Evolutionary conservation across 805 yeast species (phyloP), one percentile per base, ranked within the genome.

Genomic region (Wickerhamiella spandovensis): DNA sequence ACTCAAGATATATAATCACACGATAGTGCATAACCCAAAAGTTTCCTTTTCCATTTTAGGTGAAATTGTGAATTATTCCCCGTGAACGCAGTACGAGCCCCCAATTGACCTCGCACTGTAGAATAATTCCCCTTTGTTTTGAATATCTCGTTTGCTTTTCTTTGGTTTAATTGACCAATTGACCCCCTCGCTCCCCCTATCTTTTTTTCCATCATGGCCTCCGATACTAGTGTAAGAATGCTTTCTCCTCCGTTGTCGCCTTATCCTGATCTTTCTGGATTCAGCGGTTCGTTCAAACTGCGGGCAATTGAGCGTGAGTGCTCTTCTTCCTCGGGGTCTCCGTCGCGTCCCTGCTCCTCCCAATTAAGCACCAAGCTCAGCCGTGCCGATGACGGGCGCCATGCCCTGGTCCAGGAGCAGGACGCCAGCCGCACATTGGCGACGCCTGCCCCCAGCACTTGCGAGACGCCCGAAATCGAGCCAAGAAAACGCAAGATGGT

Each of bases 241-340:
- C 59, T 62, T 13, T 63, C 66, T 22, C 66, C 66, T n/a, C 66
- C 66, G 3, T 53, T 60, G 44, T 63, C 66, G 37, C 65, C 66
- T 7, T 58, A 55, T 42, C 59, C 62, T 13, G 61, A 54, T 43
- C 54, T 49, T 43, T 52, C 52, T 10, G 23, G 28, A 6, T 37
- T 46, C 37, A 18, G 24, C 28, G 48, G 43, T 6, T 12, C 43
- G 13, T 28, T 22, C 43, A 24, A 37, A 20, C n/a, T 23, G 23
- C 43, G 48, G 23, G 24, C 46, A 23, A 13, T 24, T n/a, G 46
- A 25, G 38, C 37, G 23, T 15, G 20, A n/a, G 4, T 15, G 12
- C 32, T 22, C 21, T 20, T 17, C 45, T 9, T 22, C 46, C 46
- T n/a, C n/a, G n/a, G 13, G 15, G 3, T 43, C 35, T 12, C 46